Percentiles rank a stretch among this genome's conserved stretches.
phyloP scores from a whole-genome alignment of 169 alveolate species.

The Plasmodium inui region DNA sequence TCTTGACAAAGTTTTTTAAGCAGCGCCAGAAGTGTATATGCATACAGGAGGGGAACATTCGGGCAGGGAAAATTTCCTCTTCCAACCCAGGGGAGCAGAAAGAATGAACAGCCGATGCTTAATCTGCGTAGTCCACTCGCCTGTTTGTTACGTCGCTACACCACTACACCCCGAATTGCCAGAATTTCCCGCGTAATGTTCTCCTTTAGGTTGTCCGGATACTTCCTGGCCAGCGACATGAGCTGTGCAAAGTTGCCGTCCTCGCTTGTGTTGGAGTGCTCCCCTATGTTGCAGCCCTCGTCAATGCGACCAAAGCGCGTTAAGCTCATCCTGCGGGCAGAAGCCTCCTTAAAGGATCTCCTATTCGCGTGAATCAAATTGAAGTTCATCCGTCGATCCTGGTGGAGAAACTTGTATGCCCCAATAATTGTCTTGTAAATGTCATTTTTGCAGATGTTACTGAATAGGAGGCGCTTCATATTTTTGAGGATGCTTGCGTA shows the following conservation, averaged over 20 bases:
- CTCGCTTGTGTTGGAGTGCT: neutral
- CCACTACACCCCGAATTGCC: neutral
- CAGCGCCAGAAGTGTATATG: neutral
- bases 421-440: slow-evolving; percentile 38
- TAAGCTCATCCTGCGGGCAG: neutral
- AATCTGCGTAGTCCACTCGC: neutral
- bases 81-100: neutral
- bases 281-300: slow-evolving; percentile 2
- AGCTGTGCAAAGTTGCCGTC: slow-evolving; percentile 14
- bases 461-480: slow-evolving; percentile 40
- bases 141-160: neutral
- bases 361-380: slow-evolving; percentile 30
- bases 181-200: slow-evolving; percentile 42
- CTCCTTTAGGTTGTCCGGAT: slow-evolving; percentile 51
- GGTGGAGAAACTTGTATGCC: slow-evolving; percentile 18
- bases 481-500: slow-evolving; percentile 29
- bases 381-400: slow-evolving; percentile 13
- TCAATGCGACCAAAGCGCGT: neutral
- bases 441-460: slow-evolving; percentile 27
- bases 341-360: slow-evolving; percentile 14
- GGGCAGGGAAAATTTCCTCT: no score
- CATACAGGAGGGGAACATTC: neutral
- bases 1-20: neutral
- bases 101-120: neutral
- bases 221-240: slow-evolving; percentile 9